Base-by-base conservation (phyloP, 2,329 filamentous ascomycete genomes). In the Tricladium varicosporioides region DNA sequence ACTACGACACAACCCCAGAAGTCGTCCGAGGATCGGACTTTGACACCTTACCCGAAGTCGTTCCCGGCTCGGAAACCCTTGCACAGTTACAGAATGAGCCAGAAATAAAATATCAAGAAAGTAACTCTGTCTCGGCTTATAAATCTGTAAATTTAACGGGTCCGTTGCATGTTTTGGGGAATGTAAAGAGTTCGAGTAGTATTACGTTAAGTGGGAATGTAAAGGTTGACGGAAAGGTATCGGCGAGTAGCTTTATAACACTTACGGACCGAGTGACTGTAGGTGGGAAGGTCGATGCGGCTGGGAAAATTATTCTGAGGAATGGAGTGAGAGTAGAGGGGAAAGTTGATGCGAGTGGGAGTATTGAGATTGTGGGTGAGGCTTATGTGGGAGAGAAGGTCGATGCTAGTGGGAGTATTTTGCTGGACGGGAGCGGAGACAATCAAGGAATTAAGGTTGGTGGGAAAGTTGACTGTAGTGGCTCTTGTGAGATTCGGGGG, bases 221-320 rank as follows among this genome's bases (percentile, higher is more conserved):
- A 1, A 42, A 18, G 1, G 46, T 63, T 7, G 45, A 51, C 14
- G 61, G 60, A 0, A 60, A 61, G 14, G 7, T 62, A 0, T 40
- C 49, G 19, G 53, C 53, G 9, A 61, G 56, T 1, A 57, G 59
- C 0, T 51, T 27, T 5, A 40, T 68, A 14, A 54, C 40, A 2
- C 51, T 68, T 2, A 51, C 48, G 7, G 59, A 64, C 10, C 14
- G 57, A n/a, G 48, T 68, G 8, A 48, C 22, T 1, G 62, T 68
- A 1, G 52, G 56, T 31, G 65, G 60, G 0, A 64, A 65, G 27
- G 45, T 68, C 1, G 49, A 58, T 9, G 44, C 55, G 8, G 56
- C 53, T 5, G 18, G 55, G 0, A 44, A 46, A 1, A 40, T 66
- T 1, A 36, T 46, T 5, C 19, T 67, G 1, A 48, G 56, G 46